Evolutionary conservation across 106 monocot genomes (phyloP).

Genomic region (Allium sativum): DNA sequence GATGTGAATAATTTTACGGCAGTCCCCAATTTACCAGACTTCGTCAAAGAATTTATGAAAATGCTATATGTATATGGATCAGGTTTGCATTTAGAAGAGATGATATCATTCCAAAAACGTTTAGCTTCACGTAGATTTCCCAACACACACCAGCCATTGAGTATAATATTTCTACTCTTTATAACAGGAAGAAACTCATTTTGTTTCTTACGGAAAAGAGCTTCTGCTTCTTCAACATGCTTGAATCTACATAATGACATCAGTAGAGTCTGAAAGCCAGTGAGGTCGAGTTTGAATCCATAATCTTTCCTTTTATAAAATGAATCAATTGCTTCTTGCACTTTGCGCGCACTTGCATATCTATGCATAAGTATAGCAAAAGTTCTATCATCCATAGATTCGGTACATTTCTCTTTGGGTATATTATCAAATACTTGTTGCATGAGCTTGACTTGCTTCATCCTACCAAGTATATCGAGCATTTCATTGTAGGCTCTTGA

Average conservation of each 20-base stretch:
- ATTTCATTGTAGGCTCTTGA: conserved; percentile 58
- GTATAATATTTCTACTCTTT: conserved; percentile 76
- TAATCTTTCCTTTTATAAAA: conserved; percentile 75
- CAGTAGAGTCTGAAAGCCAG: conserved; percentile 56
- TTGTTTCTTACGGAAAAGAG: conserved; percentile 56
- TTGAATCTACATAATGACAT: conserved; percentile 73
- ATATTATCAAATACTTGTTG: conserved; percentile 53
- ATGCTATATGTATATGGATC: conserved; percentile 73
- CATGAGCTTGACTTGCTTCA: conserved; percentile 60
- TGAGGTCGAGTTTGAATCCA: conserved; percentile 41
- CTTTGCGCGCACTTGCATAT: conserved; percentile 50
- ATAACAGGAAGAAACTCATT: conserved; percentile 61
- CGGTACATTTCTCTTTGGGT: conserved; percentile 15
- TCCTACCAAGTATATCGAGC: conserved; percentile 76
- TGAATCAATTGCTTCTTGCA: conserved; percentile 44
- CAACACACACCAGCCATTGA: conserved; percentile 84
- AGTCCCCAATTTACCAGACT: conserved; percentile 51
- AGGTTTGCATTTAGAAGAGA: conserved; percentile 54
- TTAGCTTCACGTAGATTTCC: conserved; percentile 63
- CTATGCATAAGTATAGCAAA: conserved; percentile 63
- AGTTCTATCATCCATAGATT: conserved; percentile 35
- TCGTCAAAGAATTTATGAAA: conserved; percentile 68
- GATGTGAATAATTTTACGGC: conserved; percentile 55
- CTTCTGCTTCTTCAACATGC: conserved; percentile 87
- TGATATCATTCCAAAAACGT: conserved; percentile 83